phyloP scores from a whole-genome alignment of 2,329 filamentous ascomycete species.

The Elsinoe batatas region DNA sequence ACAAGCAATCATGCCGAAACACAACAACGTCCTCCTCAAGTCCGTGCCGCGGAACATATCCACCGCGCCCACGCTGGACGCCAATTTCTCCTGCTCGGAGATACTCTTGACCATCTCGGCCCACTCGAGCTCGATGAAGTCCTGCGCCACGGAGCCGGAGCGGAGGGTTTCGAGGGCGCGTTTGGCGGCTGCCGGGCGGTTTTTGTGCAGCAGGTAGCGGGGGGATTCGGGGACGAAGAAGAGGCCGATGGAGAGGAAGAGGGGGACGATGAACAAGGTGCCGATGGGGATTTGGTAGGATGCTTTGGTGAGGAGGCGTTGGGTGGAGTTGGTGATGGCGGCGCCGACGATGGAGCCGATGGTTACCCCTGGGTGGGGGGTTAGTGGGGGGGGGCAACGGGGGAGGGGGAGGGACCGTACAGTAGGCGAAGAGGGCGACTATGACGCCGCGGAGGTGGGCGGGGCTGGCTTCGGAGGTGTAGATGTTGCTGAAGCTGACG shows the following conservation, averaged over 20 bases:
- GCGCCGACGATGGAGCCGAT: constrained; percentile 37
- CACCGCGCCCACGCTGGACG: constrained; percentile 22
- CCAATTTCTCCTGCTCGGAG: constrained; percentile 24
- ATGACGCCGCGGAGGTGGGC: constrained; percentile 40
- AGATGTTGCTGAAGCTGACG: constrained; percentile 33
- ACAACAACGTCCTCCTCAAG: constrained; percentile 25
- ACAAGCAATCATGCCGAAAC: constrained; percentile 24
- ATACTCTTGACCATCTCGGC: constrained; percentile 25
- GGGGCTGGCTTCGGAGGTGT: constrained; percentile 40
- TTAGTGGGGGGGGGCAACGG: constrained; percentile 39
- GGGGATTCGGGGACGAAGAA: constrained; percentile 30
- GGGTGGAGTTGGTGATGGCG: constrained; percentile 42
- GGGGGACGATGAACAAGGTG: constrained; percentile 44
- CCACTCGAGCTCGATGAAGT: constrained; percentile 9
- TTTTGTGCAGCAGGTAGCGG: constrained; percentile 30
- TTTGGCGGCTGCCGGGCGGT: constrained; percentile 1
- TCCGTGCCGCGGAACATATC: constrained; percentile 31
- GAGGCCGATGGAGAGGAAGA: constrained; percentile 36
- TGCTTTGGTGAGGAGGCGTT: constrained; percentile 19
- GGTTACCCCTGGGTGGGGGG: constrained; percentile 26
- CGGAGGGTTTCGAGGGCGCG: constrained; percentile 9
- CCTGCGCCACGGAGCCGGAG: not conserved
- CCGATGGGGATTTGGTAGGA: constrained; percentile 40
- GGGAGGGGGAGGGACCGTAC: constrained; percentile 38
- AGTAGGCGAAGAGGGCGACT: constrained; percentile 39